Evolutionary conservation across 306 rosid species (phyloP), one percentile per base, ranked within the genome.

Genomic region (Purshia tridentata): DNA sequence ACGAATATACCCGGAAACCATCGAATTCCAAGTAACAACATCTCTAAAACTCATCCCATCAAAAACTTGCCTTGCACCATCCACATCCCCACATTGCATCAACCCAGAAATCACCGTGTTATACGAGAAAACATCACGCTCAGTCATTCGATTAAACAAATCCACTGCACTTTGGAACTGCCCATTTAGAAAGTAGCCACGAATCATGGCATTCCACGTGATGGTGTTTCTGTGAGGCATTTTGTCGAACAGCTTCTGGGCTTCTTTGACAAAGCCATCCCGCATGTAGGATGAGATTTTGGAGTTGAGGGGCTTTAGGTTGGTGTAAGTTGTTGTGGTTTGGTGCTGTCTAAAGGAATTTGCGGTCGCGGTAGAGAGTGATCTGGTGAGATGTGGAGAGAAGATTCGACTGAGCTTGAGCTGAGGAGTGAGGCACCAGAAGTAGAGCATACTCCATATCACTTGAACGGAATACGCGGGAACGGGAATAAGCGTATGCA

Each of bases 51-150:
- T 78, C 90, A 84, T 84, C 80, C 53, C 81, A 18, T 62, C 42
- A 45, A 84, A 84, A 5, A 84, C 55, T 4, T 62, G 55, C 75
- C 50, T 74, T 1, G 88, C 91, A 44, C 80, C 83, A 44, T 76
- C 77, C 40, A 86, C 81, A 42, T 86, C 70, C 74, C 85, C 83
- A 58, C 76, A 72, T 52, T 72, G 86, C 91, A 86, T 81, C 85
- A 86, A 73, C 80, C 91, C 91, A 5, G 81, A 22, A 75, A 84
- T 82, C 72, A 71, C 72, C 2, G 85, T 86, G 82, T 86, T 86
- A 44, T 84, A 76, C 5, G 86, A 84, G 41, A 84, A 78, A 42
- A 75, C 40, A 65, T 84, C 86, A 39, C 81, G 55, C 39, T 76
- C 78, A 0, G 81, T 80, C 86, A 81, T 84, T 64, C 37, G 59